Conservation (phyloP, 306 rosid species). For the Hippophae rhamnoides region DNA sequence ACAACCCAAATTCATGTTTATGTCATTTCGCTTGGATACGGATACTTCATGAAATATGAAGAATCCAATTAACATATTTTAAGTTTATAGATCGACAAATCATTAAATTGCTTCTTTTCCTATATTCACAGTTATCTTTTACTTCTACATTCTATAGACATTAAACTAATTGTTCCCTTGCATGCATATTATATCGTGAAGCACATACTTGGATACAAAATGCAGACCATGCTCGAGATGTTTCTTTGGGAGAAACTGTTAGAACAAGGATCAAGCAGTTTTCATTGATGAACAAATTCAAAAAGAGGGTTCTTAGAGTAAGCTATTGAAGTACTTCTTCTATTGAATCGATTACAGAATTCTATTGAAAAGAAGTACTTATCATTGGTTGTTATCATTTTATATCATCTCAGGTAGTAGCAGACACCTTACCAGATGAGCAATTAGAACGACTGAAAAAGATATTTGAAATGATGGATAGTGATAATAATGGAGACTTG, state of each 20-base stretch:
- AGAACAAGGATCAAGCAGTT: conserved; percentile 79
- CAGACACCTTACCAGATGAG: conserved; percentile 68
- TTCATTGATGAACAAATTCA: conserved; percentile 83
- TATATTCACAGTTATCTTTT: too few relatives aligned
- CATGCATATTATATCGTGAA: conserved; percentile 17
- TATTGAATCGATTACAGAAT: not conserved
- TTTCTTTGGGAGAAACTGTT: conserved; percentile 74
- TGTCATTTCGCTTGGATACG: too few relatives aligned
- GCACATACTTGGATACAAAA: conserved; percentile 78
- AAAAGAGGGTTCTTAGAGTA: conserved; percentile 90
- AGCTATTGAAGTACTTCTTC: conserved; percentile 16
- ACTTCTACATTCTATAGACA: not conserved
- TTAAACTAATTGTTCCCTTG: conserved; percentile 18
- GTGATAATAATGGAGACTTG: conserved; percentile 64
- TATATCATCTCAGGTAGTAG: conserved; percentile 56
- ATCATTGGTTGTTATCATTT: not conserved
- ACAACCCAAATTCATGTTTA: too few relatives aligned
- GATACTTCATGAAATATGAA: too few relatives aligned
- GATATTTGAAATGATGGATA: conserved; percentile 77
- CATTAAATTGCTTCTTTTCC: too few relatives aligned
- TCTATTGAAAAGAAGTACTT: not conserved
- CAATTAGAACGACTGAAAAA: conserved; percentile 53
- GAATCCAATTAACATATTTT: too few relatives aligned
- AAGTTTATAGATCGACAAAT: too few relatives aligned
- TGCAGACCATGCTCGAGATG: conserved; percentile 38